Conservation (phyloP, 2,329 filamentous ascomycete genomes). For the Aspergillus sojae region DNA sequence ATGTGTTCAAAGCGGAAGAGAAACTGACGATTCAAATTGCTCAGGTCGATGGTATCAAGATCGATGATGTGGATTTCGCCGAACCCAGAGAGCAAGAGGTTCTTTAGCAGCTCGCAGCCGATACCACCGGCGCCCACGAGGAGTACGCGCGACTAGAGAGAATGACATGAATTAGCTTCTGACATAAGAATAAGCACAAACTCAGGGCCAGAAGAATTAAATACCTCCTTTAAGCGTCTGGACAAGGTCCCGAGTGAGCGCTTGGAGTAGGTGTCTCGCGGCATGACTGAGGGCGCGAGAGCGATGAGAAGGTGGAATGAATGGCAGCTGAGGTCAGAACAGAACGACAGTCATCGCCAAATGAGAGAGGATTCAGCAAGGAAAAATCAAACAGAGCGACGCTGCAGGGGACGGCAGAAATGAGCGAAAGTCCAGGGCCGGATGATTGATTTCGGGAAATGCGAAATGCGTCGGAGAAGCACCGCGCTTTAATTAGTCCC, state of each 20-base stretch:
- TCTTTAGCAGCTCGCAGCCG: slow-evolving; percentile 96
- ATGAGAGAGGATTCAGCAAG: slow-evolving; percentile 3
- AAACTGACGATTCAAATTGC: slow-evolving; percentile 96
- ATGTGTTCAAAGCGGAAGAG: slow-evolving; percentile 96
- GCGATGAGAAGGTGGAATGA: slow-evolving; percentile 5
- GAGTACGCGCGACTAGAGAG: slow-evolving; percentile 73
- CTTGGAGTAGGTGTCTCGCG: slow-evolving; percentile 45
- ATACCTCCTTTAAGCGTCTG: slow-evolving; percentile 45
- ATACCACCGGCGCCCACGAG: slow-evolving; percentile 97
- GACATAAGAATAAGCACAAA: neutral
- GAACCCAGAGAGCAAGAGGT: slow-evolving; percentile 88
- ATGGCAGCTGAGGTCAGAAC: slow-evolving; percentile 4
- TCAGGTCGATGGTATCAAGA: slow-evolving; percentile 96
- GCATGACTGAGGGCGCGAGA: slow-evolving; percentile 31
- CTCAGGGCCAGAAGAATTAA: slow-evolving; percentile 10
- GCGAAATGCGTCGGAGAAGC: slow-evolving; percentile 6
- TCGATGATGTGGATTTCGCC: slow-evolving; percentile 94
- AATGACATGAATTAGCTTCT: neutral
- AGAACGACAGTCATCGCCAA: slow-evolving; percentile 17
- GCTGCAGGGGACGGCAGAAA: slow-evolving; percentile 7
- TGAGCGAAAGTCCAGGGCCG: slow-evolving; percentile 10
- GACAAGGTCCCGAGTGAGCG: slow-evolving; percentile 48
- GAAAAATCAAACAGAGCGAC: slow-evolving; percentile 12
- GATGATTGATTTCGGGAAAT: neutral
- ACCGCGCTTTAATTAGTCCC: slow-evolving; percentile 8